phyloP scores from a whole-genome alignment of 805 yeast genomes.

The Sporopachydermia lactativora region DNA sequence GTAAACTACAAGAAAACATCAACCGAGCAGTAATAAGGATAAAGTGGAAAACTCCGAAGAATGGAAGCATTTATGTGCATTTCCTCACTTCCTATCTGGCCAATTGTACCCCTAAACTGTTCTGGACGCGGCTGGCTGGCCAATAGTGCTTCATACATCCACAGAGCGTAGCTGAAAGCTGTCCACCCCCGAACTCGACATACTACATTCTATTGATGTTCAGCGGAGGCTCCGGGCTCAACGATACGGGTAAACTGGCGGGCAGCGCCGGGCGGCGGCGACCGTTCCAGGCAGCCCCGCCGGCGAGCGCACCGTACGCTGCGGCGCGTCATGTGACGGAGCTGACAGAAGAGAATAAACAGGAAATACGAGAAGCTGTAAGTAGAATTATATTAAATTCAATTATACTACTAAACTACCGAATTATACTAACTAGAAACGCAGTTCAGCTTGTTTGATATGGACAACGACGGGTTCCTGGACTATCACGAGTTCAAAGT shows the following conservation, averaged over 20 bases:
- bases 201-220: too few relatives aligned
- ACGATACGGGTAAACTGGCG: neutral
- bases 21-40: too few relatives aligned
- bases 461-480: conserved; percentile 78
- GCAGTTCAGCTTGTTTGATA: conserved; percentile 69
- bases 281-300: neutral
- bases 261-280: neutral
- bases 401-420: neutral
- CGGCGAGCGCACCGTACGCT: neutral
- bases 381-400: conserved; percentile 12
- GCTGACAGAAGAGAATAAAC: conserved; percentile 73
- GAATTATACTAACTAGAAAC: conserved; percentile 2
- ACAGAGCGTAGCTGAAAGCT: too few relatives aligned
- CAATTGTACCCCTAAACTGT: too few relatives aligned
- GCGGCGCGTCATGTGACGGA: conserved; percentile 23
- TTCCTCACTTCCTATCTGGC: too few relatives aligned
- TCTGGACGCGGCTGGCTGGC: too few relatives aligned
- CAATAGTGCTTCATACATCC: too few relatives aligned
- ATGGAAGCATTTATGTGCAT: too few relatives aligned
- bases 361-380: conserved; percentile 79
- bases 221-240: neutral
- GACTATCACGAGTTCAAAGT: conserved; percentile 83
- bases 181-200: too few relatives aligned
- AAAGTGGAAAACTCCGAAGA: too few relatives aligned
- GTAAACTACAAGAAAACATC: too few relatives aligned